Evolutionary conservation across 73 alveolate species (phyloP).

Genomic region (Loxodes magnus): DNA sequence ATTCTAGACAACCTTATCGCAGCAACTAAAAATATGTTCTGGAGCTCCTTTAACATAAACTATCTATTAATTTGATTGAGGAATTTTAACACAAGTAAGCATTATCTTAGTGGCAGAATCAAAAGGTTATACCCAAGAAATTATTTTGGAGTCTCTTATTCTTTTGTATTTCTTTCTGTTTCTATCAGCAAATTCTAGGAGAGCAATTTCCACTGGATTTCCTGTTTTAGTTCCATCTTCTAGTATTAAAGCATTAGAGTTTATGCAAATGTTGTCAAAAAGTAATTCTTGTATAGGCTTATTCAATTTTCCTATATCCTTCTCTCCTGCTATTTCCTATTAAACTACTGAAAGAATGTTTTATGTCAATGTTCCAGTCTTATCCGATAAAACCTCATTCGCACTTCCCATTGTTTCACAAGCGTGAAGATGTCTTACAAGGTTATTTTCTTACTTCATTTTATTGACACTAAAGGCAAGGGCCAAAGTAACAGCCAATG

Average conservation of each 20-base stretch:
- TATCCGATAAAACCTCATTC: constrained; percentile 84
- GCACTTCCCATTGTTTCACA: constrained; percentile 98
- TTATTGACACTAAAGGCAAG: constrained; percentile 79
- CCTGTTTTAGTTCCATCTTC: constrained; percentile 19
- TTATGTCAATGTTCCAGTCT: constrained; percentile 74
- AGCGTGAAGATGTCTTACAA: constrained; percentile 84
- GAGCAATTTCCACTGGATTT: constrained; percentile 33
- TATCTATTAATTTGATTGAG: neutral
- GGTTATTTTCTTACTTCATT: constrained; percentile 88
- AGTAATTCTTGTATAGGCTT: no score
- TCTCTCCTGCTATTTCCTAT: constrained; percentile 27
- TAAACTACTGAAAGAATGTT: constrained; percentile 67
- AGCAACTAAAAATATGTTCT: constrained; percentile 42
- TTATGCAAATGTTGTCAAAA: constrained; percentile 16
- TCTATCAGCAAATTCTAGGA: constrained; percentile 27
- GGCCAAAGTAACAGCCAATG: constrained; percentile 87
- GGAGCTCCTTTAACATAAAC: constrained; percentile 72
- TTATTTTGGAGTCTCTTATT: constrained; percentile 22
- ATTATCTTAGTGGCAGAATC: constrained; percentile 75
- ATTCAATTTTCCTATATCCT: no score
- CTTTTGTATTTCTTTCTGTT: constrained; percentile 15
- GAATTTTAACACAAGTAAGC: constrained; percentile 56
- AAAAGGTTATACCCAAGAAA: constrained; percentile 56
- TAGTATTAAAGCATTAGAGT: constrained; percentile 20
- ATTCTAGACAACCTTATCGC: no score